Base-by-base conservation (phyloP, 2,329 filamentous ascomycete genomes). In the Ambrosiella xylebori region DNA sequence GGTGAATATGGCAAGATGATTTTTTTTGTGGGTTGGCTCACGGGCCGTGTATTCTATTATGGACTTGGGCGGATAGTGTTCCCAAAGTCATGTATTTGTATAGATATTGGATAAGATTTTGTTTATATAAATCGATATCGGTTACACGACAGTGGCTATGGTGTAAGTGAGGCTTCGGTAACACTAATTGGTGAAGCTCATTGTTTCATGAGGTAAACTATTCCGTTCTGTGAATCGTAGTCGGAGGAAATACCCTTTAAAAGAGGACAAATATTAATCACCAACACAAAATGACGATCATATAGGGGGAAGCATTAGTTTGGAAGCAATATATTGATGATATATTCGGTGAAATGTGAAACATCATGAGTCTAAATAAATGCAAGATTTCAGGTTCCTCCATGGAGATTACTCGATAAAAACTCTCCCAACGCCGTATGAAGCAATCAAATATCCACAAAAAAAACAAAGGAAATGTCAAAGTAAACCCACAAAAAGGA, bases 11-110 rank as follows among this genome's bases (percentile, higher is more conserved):
- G 39, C 19, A 8, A 17, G n/a, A 9, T 19, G 36, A 9, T 11
- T 40, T 54, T 17, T 15, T 47, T 4, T 49, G 15, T 49, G 19
- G 8, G 41, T 39, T 38, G 27, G 37, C 41, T 44, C 7, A 5
- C 6, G 50, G 37, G 59, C 51, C 52, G 44, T 58, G 55, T 60
- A 55, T 55, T 60, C 15, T 60, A 57, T 58, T 44, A 50, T 40
- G 12, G 15, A 17, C 38, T 9, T n/a, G 11, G 13, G 19, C 37
- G 5, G 38, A 9, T 55, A 35, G 15, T 19, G 44, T 11, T 13
- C 19, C 19, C 7, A 3, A 11, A 36, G 47, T 36, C 47, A 51
- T 37, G 47, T 51, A 51, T 8, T 51, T 51, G 47, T 51, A 51
- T 51, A 51, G 19, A 8, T 35, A 51, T 27, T 51, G 47, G n/a